Evolutionary conservation across 495 filamentous ascomycete genomes (phyloP), one percentile per base, ranked within the genome.

Genomic region (Penicillium crystallinum): DNA sequence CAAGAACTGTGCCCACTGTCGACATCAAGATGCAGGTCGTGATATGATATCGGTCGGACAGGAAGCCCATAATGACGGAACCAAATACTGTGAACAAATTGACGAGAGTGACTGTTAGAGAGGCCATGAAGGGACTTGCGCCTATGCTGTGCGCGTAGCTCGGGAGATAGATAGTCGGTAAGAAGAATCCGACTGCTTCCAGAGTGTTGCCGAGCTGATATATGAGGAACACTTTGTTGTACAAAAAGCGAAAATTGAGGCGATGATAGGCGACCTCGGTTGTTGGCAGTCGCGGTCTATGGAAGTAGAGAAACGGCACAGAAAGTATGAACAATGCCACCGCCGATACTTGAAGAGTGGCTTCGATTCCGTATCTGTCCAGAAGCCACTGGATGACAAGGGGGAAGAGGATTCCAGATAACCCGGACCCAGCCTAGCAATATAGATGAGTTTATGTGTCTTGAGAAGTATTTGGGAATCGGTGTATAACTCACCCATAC

Each of bases 11-110:
- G 5, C 83, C 83, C 5, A 79, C 49, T 2, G 80, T 75, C 1
- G 76, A 78, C 0, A 84, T 58, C 4, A 83, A 69, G 17, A 77
- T 77, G 4, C 83, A 60, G 3, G 79, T 62, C 14, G 85, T 76
- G 53, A 80, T 77, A 9, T 74, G 79, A 1, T 78, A 80, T 5
- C 73, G 64, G 55, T 87, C 83, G 17, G 72, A 72, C 10, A 86
- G 67, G 18, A 62, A 59, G 3, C 85, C 83, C 63, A 82, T 76
- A 34, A 73, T 49, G 0, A 88, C 59, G 44, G 67, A 74, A 15
- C 83, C 80, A 31, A 82, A 59, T 6, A 80, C 75, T 0, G 68
- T 63, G 2, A 79, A 64, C 5, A 75, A 58, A 58, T 83, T 83
- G 40, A 83, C 41, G 9, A 83, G 57, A 6, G 75, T 58, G 14